phyloP scores from a whole-genome alignment of 768 basidiomycete genomes.

The Suillus spraguei region DNA sequence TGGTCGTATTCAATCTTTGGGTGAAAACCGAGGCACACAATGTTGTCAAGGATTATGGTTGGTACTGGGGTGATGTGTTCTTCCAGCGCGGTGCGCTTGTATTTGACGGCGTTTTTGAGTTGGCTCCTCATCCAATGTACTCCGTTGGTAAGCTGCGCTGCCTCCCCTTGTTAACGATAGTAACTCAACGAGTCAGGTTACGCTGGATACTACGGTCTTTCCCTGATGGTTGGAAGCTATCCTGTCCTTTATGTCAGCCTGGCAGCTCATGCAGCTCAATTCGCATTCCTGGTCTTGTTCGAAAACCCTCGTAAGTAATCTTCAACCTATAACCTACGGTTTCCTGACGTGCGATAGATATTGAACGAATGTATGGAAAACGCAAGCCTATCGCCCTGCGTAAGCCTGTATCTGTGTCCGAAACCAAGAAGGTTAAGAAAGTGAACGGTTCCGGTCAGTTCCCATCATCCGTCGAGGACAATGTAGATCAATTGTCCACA shows the following conservation, averaged over 20 bases:
- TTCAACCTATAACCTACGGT: background rate
- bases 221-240: conserved; percentile 87
- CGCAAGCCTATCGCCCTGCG: conserved; percentile 89
- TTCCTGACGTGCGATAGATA: conserved; percentile 53
- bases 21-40: conserved; percentile 98
- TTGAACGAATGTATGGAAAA: conserved; percentile 92
- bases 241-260: conserved; percentile 91
- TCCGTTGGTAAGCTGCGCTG: conserved; percentile 60
- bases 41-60: conserved; percentile 97
- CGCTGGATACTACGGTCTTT: conserved; percentile 96
- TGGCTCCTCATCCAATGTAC: conserved; percentile 95
- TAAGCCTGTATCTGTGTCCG: conserved; percentile 53
- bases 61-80: conserved; percentile 96
- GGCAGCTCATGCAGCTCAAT: conserved; percentile 94
- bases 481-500: conserved; percentile 45
- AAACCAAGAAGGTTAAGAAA: conserved; percentile 18
- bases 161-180: background rate
- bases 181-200: conserved; percentile 54
- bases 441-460: conserved; percentile 17
- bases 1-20: conserved; percentile 97
- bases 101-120: conserved; percentile 97
- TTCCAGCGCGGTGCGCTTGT: conserved; percentile 92
- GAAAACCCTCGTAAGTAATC: conserved; percentile 89
- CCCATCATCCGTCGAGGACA: conserved; percentile 23
- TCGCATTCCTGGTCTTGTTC: conserved; percentile 93